phyloP scores from a whole-genome alignment of 2,329 filamentous ascomycete species.

The Tolypocladium sp. region DNA sequence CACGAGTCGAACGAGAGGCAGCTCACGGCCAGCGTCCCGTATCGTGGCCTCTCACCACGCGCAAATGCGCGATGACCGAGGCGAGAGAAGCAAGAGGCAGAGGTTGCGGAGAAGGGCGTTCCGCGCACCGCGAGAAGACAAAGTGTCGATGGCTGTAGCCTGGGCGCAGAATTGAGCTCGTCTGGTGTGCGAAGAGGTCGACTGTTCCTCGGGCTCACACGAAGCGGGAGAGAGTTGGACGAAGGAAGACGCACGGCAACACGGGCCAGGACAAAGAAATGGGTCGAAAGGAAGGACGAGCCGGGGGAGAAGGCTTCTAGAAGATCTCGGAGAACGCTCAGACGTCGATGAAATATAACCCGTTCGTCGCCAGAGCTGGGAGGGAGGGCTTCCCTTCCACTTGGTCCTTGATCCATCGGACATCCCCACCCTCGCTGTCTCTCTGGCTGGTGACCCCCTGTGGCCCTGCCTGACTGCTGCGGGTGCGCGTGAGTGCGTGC shows the following conservation, averaged over 20 bases:
- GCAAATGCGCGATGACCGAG: neutral
- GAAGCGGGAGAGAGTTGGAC: neutral
- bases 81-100: neutral
- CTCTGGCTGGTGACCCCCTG: neutral
- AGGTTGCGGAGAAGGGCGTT: neutral
- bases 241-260: neutral
- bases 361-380: neutral
- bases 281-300: constrained; percentile 4
- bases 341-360: neutral
- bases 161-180: neutral
- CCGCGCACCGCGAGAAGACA: neutral
- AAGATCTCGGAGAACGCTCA: neutral
- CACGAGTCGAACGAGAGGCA: neutral
- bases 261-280: constrained; percentile 2
- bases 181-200: neutral
- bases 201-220: neutral
- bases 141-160: neutral
- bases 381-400: neutral
- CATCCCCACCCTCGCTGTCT: neutral
- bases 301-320: constrained; percentile 2
- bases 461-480: neutral
- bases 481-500: neutral
- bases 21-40: neutral
- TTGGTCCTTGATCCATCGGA: neutral
- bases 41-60: neutral